phyloP scores from a whole-genome alignment of 1,284 basidiomycete species.

The Rhodotorula sp. region DNA sequence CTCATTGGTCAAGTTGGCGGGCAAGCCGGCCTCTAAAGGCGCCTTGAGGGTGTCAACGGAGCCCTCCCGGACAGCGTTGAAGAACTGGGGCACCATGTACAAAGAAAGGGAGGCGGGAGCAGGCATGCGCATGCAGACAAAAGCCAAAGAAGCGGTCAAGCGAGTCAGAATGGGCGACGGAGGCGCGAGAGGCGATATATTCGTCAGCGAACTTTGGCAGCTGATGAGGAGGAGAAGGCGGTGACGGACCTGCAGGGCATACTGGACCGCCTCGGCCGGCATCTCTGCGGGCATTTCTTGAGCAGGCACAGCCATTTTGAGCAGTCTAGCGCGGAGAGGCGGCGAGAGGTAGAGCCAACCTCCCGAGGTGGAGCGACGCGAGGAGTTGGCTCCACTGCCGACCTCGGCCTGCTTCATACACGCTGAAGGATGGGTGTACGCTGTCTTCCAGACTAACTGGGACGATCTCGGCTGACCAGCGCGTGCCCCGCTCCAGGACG shows the following conservation, averaged over 20 bases:
- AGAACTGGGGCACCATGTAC: not conserved
- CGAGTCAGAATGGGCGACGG: not conserved
- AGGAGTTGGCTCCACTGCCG: not conserved
- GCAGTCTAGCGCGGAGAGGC: not conserved
- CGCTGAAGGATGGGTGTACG: not conserved
- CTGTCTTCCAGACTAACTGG: rapidly evolving
- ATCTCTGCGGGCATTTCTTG: not conserved
- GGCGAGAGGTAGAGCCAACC: not conserved
- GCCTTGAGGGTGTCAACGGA: conserved; percentile 50
- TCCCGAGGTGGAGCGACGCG: not conserved
- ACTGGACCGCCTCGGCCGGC: conserved; percentile 25
- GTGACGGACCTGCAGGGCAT: conserved; percentile 26
- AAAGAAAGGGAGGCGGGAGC: too few species aligned
- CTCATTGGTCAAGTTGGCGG: conserved; percentile 73
- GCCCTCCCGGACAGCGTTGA: not conserved
- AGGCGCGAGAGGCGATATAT: too few species aligned
- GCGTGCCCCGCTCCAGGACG: conserved; percentile 27
- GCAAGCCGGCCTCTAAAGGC: conserved; percentile 72
- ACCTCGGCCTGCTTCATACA: not conserved
- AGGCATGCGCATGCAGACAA: too few species aligned
- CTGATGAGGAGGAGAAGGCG: not conserved
- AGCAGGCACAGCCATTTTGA: not conserved
- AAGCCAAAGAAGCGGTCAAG: too few species aligned
- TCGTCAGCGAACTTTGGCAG: not conserved
- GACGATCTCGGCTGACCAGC: not conserved